These are phyloP conservation scores for Ceriops decandra DNA, from an alignment of 345 rosid genomes.

Conservation along the genomic window DNA sequence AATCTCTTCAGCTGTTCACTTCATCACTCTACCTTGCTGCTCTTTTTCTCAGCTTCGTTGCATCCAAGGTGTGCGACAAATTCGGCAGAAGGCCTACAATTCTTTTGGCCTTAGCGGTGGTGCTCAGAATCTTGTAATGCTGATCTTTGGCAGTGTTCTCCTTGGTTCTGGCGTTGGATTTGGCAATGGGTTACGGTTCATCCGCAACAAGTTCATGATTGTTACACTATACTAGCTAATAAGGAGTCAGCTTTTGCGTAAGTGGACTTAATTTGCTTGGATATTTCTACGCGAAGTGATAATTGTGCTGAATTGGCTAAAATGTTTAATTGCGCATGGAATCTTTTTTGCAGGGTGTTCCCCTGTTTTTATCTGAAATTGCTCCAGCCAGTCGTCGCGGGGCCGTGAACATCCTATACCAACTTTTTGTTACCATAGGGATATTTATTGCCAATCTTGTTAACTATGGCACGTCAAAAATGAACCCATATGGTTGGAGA, in stretches of 20 bases:
- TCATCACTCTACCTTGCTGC: conserved; percentile 53
- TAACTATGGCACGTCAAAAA: conserved; percentile 38
- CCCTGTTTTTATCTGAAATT: conserved; percentile 61
- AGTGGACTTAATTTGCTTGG: no score
- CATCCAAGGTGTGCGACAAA: conserved; percentile 36
- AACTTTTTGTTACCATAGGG: conserved; percentile 53
- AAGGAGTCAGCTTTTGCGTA: no score
- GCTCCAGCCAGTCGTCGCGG: conserved; percentile 53
- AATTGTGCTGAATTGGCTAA: no score
- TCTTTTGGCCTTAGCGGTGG: conserved; percentile 26
- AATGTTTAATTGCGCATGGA: not conserved
- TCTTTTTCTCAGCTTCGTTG: conserved; percentile 34
- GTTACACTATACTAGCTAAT: no score
- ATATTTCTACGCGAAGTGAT: no score
- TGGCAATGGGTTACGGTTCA: conserved; percentile 34
- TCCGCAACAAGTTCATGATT: no score
- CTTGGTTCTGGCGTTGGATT: conserved; percentile 49
- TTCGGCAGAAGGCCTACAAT: conserved; percentile 46
- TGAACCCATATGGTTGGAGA: conserved; percentile 55
- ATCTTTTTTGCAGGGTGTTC: conserved; percentile 44
- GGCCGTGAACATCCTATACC: conserved; percentile 55
- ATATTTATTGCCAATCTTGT: conserved; percentile 49
- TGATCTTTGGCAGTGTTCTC: conserved; percentile 36
- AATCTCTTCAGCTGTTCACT: conserved; percentile 44
- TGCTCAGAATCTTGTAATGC: conserved; percentile 26